Evolutionary conservation across 2,329 filamentous ascomycete species (phyloP).

Genomic region (Plectosphaerella plurivora): DNA sequence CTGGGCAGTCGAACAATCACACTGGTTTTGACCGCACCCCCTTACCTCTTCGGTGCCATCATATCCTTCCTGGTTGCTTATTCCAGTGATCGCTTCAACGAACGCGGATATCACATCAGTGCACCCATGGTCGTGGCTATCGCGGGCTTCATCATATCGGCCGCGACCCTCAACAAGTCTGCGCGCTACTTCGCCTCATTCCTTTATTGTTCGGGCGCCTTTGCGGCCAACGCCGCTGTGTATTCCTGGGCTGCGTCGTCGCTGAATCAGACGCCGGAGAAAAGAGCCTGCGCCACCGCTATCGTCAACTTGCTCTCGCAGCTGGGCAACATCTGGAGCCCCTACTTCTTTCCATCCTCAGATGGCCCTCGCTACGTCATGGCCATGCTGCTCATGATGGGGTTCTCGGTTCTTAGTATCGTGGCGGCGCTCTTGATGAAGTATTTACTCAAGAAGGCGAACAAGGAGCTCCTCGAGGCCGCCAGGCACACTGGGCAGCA

Average conservation of each 20-base stretch:
- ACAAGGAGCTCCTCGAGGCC: neutral
- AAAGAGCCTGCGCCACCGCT: constrained; percentile 25
- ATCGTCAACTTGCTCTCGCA: constrained; percentile 30
- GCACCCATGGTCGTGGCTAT: constrained; percentile 50
- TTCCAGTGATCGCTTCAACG: constrained; percentile 56
- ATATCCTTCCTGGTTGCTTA: constrained; percentile 54
- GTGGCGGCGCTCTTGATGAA: neutral
- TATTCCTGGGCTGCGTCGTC: constrained; percentile 26
- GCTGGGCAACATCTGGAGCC: constrained; percentile 29
- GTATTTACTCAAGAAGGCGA: neutral
- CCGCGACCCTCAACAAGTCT: constrained; percentile 45
- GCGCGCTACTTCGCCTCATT: constrained; percentile 50
- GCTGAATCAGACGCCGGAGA: constrained; percentile 28
- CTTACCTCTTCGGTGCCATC: constrained; percentile 50
- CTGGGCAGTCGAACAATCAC: constrained; percentile 45
- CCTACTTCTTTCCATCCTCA: constrained; percentile 28
- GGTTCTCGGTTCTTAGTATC: constrained; percentile 1
- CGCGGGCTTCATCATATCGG: constrained; percentile 53
- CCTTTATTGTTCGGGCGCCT: constrained; percentile 24
- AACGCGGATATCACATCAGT: constrained; percentile 56
- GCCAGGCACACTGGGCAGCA: neutral
- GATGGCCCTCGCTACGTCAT: constrained; percentile 21
- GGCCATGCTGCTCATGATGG: constrained; percentile 18
- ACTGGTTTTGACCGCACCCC: constrained; percentile 51
- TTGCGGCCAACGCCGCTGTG: constrained; percentile 26